Conservation (phyloP, 441 rosid genomes). For the Erodium chrysanthum region DNA sequence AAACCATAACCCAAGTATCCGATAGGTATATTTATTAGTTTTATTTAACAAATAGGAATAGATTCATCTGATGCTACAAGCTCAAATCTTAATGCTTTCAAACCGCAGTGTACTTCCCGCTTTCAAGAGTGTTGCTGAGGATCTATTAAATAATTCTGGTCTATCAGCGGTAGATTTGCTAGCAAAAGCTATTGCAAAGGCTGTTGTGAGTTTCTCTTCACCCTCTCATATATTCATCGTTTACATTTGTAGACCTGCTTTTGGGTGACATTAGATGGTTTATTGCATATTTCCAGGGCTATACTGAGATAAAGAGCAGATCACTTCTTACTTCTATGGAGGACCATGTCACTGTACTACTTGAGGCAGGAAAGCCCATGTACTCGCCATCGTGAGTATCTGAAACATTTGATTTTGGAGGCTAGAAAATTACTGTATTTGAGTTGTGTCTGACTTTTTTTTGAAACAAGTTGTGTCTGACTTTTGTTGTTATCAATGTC, state of each 20-base stretch:
- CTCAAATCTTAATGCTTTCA: conserved; percentile 10
- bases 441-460: no score
- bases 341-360: conserved; percentile 60
- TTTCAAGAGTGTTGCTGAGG: conserved; percentile 67
- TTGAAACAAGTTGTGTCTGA: no score
- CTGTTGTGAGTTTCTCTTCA: conserved; percentile 43
- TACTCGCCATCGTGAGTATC: conserved; percentile 58
- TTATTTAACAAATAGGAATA: background rate
- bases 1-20: conserved; percentile 55
- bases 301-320: conserved; percentile 73
- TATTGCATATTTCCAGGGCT: conserved; percentile 46
- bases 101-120: conserved; percentile 77
- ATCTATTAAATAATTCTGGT: conserved; percentile 54
- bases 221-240: background rate
- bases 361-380: conserved; percentile 62
- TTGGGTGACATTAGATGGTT: background rate
- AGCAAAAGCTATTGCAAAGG: conserved; percentile 84
- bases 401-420: background rate
- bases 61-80: background rate
- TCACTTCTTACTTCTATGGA: conserved; percentile 80
- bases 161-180: conserved; percentile 69
- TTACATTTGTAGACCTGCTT: background rate
- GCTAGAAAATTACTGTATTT: no score
- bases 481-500: conserved; percentile 12
- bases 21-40: conserved; percentile 44